These are phyloP conservation scores for Penicillium waksmanii DNA, from an alignment of 495 filamentous ascomycete species.

Conservation along the genomic window DNA sequence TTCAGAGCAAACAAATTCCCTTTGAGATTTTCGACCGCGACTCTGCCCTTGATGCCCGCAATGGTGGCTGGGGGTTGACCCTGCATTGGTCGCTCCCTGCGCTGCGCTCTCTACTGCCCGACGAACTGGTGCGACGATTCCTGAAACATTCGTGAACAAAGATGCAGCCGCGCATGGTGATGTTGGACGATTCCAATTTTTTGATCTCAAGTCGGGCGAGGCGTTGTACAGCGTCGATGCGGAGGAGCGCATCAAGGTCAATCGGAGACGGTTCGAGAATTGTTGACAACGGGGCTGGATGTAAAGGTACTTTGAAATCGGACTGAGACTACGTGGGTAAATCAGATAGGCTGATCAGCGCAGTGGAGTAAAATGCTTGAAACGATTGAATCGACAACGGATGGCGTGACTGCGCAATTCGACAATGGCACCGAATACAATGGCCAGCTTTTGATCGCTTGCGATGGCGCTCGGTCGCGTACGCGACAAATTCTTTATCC, in stretches of 20 bases:
- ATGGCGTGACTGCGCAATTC: constrained; percentile 51
- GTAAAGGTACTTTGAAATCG: constrained; percentile 36
- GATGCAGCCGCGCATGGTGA: constrained; percentile 46
- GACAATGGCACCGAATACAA: constrained; percentile 50
- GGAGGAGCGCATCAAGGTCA: constrained; percentile 51
- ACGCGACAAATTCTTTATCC: constrained; percentile 45
- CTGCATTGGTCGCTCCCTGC: constrained; percentile 60
- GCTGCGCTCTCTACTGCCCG: constrained; percentile 52
- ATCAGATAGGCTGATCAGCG: not conserved
- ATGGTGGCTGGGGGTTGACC: constrained; percentile 61
- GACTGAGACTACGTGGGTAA: not conserved
- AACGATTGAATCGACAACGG: constrained; percentile 36
- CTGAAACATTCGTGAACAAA: constrained; percentile 56
- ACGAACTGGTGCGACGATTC: constrained; percentile 48
- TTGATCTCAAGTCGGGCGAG: constrained; percentile 54
- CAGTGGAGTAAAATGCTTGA: constrained; percentile 51
- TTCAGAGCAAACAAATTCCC: constrained; percentile 48
- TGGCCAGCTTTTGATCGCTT: constrained; percentile 57
- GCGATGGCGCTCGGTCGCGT: constrained; percentile 57
- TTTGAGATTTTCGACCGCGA: constrained; percentile 62
- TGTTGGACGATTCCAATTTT: constrained; percentile 56
- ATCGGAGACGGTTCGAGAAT: constrained; percentile 49
- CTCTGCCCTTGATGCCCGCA: constrained; percentile 41
- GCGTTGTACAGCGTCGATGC: constrained; percentile 52
- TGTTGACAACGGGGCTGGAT: constrained; percentile 53